phyloP scores from a whole-genome alignment of 2,329 filamentous ascomycete genomes.

The Fusarium burgessii region DNA sequence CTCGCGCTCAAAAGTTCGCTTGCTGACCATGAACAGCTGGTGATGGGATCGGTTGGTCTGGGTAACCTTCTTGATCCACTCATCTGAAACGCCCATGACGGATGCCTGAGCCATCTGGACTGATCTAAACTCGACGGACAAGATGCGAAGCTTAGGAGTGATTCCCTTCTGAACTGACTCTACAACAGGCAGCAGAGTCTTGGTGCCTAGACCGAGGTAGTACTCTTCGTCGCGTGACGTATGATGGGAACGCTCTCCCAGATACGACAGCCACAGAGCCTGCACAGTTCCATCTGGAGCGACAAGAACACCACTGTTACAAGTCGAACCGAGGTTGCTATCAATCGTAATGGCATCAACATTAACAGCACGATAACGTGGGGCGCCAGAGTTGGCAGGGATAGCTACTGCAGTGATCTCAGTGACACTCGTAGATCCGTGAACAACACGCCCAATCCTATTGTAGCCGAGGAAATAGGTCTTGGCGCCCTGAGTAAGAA shows the following conservation, averaged over 20 bases:
- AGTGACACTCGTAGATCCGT: constrained; percentile 93
- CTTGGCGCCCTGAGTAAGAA: constrained; percentile 91
- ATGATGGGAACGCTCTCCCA: constrained; percentile 85
- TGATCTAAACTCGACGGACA: constrained; percentile 93
- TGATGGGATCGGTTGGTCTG: constrained; percentile 90
- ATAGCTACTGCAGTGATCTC: constrained; percentile 98
- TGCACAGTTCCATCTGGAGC: constrained; percentile 92
- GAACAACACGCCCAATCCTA: constrained; percentile 91
- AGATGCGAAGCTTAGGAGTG: constrained; percentile 84
- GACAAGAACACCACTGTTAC: constrained; percentile 92
- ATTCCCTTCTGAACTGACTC: constrained; percentile 84
- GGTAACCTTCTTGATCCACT: constrained; percentile 94
- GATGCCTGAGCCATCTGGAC: constrained; percentile 97
- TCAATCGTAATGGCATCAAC: constrained; percentile 98
- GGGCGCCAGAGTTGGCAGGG: constrained; percentile 90
- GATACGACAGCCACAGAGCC: constrained; percentile 95
- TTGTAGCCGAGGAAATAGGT: constrained; percentile 99
- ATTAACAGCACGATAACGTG: constrained; percentile 93
- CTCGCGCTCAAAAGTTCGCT: constrained; percentile 77
- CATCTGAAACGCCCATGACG: constrained; percentile 95
- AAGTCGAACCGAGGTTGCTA: constrained; percentile 89
- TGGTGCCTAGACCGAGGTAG: constrained; percentile 90
- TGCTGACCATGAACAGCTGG: constrained; percentile 98
- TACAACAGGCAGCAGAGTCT: constrained; percentile 89
- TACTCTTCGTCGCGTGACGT: constrained; percentile 94